Conservation (phyloP, 768 basidiomycete species). For the Naganishia vaughanmartiniae region DNA sequence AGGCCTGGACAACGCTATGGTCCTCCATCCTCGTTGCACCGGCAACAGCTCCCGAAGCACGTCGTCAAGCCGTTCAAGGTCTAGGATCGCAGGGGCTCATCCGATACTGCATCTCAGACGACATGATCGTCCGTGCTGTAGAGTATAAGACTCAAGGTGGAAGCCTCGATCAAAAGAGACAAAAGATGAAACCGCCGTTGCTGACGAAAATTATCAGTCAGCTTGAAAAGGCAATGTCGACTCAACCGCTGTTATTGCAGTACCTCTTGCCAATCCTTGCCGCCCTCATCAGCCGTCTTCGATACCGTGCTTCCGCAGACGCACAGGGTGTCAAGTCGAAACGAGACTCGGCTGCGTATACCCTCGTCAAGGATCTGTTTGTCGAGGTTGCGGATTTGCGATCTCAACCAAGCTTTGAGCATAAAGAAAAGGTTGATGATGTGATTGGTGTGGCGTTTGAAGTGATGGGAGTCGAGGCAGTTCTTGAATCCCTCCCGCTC, state of each 20-base stretch:
- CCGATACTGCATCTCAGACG: constrained; percentile 67
- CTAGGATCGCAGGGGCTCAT: constrained; percentile 54
- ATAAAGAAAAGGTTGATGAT: constrained; percentile 80
- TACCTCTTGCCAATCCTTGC: constrained; percentile 73
- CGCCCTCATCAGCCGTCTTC: constrained; percentile 65
- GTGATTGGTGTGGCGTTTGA: constrained; percentile 77
- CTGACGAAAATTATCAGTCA: constrained; percentile 66
- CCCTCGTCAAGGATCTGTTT: constrained; percentile 67
- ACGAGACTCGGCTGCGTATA: constrained; percentile 64
- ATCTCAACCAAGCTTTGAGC: constrained; percentile 76
- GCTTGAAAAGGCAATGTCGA: constrained; percentile 66
- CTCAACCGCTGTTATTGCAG: constrained; percentile 70
- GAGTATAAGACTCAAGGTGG: constrained; percentile 53
- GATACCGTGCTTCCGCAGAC: constrained; percentile 36
- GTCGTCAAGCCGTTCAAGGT: constrained; percentile 46
- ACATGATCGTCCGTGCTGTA: constrained; percentile 57
- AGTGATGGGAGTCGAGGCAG: constrained; percentile 75
- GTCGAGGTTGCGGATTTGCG: constrained; percentile 70
- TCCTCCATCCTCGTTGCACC: constrained; percentile 43
- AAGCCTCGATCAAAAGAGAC: constrained; percentile 55
- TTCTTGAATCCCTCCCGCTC: constrained; percentile 73
- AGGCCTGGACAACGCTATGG: constrained; percentile 49
- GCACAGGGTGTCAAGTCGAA: constrained; percentile 42
- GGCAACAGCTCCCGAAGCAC: constrained; percentile 34
- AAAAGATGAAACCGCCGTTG: constrained; percentile 58